phyloP scores from a whole-genome alignment of 352 stramenopile species.

The Plasmopara muralis region DNA sequence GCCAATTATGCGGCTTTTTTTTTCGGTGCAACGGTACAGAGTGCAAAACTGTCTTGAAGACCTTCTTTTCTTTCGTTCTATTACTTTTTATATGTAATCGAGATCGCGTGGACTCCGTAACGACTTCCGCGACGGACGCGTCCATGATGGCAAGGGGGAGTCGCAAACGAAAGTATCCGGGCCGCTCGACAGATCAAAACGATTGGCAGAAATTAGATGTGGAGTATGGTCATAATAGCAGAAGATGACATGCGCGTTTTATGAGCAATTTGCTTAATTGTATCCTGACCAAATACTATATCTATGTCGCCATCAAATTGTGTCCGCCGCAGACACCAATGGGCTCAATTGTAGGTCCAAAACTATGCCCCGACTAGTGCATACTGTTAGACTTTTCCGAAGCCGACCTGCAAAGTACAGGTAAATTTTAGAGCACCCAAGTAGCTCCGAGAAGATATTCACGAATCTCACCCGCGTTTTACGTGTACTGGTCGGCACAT shows the following conservation, averaged over 20 bases:
- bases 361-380: neutral
- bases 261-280: too few species aligned
- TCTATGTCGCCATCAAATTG: neutral
- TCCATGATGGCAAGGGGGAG: constrained; percentile 17
- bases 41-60: constrained; percentile 3
- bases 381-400: neutral
- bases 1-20: constrained; percentile 16
- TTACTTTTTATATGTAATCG: neutral
- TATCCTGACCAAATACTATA: too few species aligned
- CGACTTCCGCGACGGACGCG: constrained; percentile 1
- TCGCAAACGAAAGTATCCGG: neutral
- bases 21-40: constrained; percentile 9
- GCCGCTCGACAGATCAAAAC: constrained; percentile 4
- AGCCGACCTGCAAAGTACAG: too few species aligned
- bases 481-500: too few species aligned
- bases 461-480: too few species aligned
- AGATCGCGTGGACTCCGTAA: neutral
- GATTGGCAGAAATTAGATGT: too few species aligned
- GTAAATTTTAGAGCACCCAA: too few species aligned
- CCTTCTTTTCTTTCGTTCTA: constrained; percentile 4
- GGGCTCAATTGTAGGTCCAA: neutral
- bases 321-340: too few species aligned
- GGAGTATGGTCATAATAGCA: too few species aligned
- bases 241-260: too few species aligned
- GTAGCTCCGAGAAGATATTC: too few species aligned